These are phyloP conservation scores for Fusarium clavum DNA, from an alignment of 2,329 filamentous ascomycete species.

Conservation along the genomic window DNA sequence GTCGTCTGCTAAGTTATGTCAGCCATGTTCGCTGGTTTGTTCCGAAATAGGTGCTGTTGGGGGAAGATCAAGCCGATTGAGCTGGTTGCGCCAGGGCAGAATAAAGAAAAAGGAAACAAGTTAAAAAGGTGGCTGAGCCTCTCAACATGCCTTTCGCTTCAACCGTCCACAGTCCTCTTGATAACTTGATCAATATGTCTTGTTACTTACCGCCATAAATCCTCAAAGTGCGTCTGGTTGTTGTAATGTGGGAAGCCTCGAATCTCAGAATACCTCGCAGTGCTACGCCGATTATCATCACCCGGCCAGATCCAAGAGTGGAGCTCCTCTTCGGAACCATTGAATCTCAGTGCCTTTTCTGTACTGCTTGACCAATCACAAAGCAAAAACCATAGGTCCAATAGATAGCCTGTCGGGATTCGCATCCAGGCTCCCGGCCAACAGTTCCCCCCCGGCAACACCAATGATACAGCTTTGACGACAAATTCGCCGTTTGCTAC, in stretches of 20 bases:
- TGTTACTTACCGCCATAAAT: not conserved
- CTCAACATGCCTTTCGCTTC: not conserved
- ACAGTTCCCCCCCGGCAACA: not conserved
- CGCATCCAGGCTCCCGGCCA: conserved; percentile 4
- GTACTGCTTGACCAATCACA: not conserved
- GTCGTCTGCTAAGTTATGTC: not conserved
- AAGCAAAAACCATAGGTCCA: conserved; percentile 14
- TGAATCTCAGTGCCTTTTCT: not conserved
- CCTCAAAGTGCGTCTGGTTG: not conserved
- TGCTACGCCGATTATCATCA: not conserved
- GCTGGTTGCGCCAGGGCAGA: not conserved
- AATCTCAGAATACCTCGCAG: not conserved
- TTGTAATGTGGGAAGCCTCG: not conserved
- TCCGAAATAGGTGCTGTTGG: not conserved
- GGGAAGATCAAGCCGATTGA: not conserved
- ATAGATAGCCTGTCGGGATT: conserved; percentile 12
- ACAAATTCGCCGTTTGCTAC: not conserved
- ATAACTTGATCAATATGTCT: not conserved
- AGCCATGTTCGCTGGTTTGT: not conserved
- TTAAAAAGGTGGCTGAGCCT: not conserved
- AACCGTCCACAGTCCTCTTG: not conserved
- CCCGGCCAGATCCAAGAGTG: not conserved
- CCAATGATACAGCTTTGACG: not conserved
- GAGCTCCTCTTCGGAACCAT: not conserved
- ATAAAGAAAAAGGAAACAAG: not conserved